A percentile compares a stretch with the other conserved stretches of the same genome.
Evolutionary conservation across 2,329 filamentous ascomycete species (phyloP).

Genomic region (Aspergillus nomiae): DNA sequence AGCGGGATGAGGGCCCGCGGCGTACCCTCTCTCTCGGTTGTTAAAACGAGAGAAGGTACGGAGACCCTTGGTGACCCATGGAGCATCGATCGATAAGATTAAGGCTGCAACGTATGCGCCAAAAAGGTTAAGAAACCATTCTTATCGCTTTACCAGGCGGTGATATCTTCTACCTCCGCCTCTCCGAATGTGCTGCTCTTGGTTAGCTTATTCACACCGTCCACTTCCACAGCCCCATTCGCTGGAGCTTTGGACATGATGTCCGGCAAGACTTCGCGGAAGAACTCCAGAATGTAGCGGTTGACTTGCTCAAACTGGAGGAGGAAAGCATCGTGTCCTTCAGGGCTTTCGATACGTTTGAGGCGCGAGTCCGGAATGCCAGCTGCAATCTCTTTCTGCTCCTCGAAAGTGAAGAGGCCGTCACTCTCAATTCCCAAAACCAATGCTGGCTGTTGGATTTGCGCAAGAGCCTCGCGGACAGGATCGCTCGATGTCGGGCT

Average conservation of each 20-base stretch:
- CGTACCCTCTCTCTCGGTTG: conserved; percentile 19
- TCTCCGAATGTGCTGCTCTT: conserved; percentile 95
- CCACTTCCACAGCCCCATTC: conserved; percentile 50
- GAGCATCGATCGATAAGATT: conserved; percentile 13
- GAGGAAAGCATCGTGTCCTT: conserved; percentile 95
- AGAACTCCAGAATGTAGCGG: conserved; percentile 77
- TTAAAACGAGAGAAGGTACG: conserved; percentile 15
- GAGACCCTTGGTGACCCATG: conserved; percentile 9
- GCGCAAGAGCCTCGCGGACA: conserved; percentile 72
- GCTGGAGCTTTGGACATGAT: conserved; percentile 73
- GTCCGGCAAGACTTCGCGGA: conserved; percentile 79
- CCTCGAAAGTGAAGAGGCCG: conserved; percentile 93
- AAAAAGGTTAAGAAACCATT: conserved; percentile 7
- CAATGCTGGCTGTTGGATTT: conserved; percentile 85
- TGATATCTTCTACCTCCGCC: conserved; percentile 94
- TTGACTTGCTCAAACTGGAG: conserved; percentile 98
- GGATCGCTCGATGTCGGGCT: conserved; percentile 42
- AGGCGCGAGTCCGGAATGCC: conserved; percentile 76
- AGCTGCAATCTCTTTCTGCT: conserved; percentile 88
- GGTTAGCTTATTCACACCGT: conserved; percentile 63
- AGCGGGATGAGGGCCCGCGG: conserved; percentile 15
- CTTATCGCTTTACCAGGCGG: conserved; percentile 70
- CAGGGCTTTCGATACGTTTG: conserved; percentile 86
- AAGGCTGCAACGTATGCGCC: conserved; percentile 36
- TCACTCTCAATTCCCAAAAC: conserved; percentile 95